Evolutionary conservation across 768 basidiomycete species (phyloP), one percentile per base, ranked within the genome.

Genomic region (Heimioporus sp.): DNA sequence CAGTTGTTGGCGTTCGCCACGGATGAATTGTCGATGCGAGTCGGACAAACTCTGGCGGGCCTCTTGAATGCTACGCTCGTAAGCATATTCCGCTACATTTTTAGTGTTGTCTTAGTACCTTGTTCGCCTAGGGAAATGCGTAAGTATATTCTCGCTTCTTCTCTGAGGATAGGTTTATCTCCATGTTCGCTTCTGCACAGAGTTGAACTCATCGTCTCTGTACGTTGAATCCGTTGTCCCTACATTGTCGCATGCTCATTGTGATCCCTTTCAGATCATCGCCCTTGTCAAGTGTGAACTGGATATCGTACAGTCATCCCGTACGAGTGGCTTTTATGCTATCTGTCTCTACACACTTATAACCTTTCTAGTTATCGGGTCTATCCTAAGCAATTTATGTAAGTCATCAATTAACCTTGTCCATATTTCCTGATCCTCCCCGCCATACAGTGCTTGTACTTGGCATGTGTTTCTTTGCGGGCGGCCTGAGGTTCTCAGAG

Each of bases 1-100:
- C 51, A 90, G 86, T 69, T 92, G 5, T 76, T 93, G 2, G 86
- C 85, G 1, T 92, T 92, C 62, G 90, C 90, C 1, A 94, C 92
- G 0, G 92, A 94, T 53, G 89, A 94, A 56, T 58, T 94, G 16
- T 88, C 92, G 4, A 62, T 91, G 49, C 82, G 90, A 30, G 84
- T 92, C 2, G 92, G 91, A 2, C 86, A 90, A 66, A 90, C 90
- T 2, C 71, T 92, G 11, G 90, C 90, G 4, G 91, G 91, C 36
- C 77, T 94, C 3, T 65, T 94, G 49, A 94, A 93, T 69, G 92
- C 92, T 19, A 94, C 91, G 13, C 72, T 91, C 57, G 87, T 90
- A 58, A 56, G 79, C 64, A 10, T 39, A 12, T 21, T 48, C 28
- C 24, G 7, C 17, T 11, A 10, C 30, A 11, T 37, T 47, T 49